Conservation (phyloP, 306 rosid genomes). For the Coriaria nepalensis region DNA sequence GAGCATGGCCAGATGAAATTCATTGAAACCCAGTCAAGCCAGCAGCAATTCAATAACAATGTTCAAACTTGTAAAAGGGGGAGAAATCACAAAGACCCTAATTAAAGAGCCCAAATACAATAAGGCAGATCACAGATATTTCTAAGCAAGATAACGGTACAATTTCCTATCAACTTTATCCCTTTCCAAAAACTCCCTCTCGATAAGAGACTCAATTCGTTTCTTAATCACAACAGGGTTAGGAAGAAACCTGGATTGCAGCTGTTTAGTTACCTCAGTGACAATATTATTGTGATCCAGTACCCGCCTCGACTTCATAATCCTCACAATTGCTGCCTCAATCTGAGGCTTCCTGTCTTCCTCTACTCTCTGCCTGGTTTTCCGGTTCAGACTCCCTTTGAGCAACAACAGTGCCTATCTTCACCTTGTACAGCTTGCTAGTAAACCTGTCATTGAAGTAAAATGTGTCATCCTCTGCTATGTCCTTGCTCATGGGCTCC, state of each 20-base stretch:
- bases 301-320: conserved; percentile 69
- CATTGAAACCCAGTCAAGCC: conserved; percentile 12
- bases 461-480: conserved; percentile 57
- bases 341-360: conserved; percentile 81
- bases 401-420: conserved; percentile 80
- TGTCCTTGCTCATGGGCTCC: conserved; percentile 81
- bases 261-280: conserved; percentile 73
- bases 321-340: conserved; percentile 74
- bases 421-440: conserved; percentile 62
- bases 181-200: conserved; percentile 78
- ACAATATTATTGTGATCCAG: conserved; percentile 69
- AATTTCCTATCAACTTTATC: conserved; percentile 45
- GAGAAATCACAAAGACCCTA: conserved; percentile 19
- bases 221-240: conserved; percentile 72
- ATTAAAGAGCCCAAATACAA: no score
- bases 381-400: conserved; percentile 79
- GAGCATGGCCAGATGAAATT: not conserved
- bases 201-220: conserved; percentile 80
- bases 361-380: conserved; percentile 67
- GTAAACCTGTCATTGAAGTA: conserved; percentile 58
- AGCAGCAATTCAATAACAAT: conserved; percentile 17
- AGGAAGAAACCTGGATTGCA: conserved; percentile 58
- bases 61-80: conserved; percentile 15
- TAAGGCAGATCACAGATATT: not conserved
- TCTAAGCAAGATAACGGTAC: conserved; percentile 59